Evolutionary conservation across 306 rosid genomes (phyloP), one percentile per base, ranked within the genome.

Genomic region (apple (Malus domestica)): DNA sequence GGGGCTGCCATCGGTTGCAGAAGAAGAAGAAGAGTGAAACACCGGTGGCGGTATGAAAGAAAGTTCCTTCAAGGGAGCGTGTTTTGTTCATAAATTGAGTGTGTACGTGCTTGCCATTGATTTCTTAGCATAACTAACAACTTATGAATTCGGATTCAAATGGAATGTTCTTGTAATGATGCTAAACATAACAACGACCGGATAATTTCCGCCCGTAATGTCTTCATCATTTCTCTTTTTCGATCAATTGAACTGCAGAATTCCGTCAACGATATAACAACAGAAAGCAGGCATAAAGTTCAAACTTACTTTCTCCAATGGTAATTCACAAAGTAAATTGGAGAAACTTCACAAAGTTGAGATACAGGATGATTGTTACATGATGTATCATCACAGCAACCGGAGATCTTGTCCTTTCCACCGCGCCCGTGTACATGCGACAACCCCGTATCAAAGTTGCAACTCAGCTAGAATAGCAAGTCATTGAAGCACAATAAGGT

Each of bases 1-100:
- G 80, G 99, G 40, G 29, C 80, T 95, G 46, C 98, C 97, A 7
- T 27, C 52, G 32, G 89, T 77, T 68, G 59, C 91, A 14, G 97
- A 89, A 80, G 76, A 58, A 59, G 76, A 87, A 49, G 88, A 62
- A 29, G 93, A 77, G 77, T 60, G 54, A 57, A 38, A 23, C 2
- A 4, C 27, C 62, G 27, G 5, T 20, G 51, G 45, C 8, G 65
- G 45, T 20, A 9, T 30, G 40, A 67, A 77, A 54, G 66, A 68
- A 54, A 66, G 63, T 57, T 79, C 52, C 54, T 74, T 68, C 49
- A 65, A 55, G 54, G 85, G 57, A 65, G 58, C 33, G 15, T 80
- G 86, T 81, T 89, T 89, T 88, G 91, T 73, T 83, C 86, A 76
- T 75, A 54, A 77, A 83, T 69, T 69, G 86, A 83, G 19, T 64